Evolutionary conservation across 371 early-diverging fungal species (phyloP).

Genomic region (Phascolomyces articulosus): DNA sequence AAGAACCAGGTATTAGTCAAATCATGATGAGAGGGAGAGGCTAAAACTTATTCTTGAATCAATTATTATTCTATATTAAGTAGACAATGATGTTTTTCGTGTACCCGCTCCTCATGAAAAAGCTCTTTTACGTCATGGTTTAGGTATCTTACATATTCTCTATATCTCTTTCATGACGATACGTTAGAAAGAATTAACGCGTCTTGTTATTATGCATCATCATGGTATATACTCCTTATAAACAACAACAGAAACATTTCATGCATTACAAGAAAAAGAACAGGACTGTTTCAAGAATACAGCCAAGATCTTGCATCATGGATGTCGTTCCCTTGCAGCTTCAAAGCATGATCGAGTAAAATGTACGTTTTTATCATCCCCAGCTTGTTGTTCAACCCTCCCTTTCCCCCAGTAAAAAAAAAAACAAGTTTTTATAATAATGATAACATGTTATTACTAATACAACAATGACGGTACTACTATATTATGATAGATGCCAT

Average conservation of each 20-base stretch:
- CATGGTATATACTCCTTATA: neutral
- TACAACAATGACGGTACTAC: no score
- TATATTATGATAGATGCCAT: no score
- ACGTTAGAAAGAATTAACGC: no score
- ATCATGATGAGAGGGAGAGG: no score
- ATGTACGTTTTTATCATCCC: no score
- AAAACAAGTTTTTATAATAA: neutral
- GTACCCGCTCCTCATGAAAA: slow-evolving; percentile 1
- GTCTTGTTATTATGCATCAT: neutral
- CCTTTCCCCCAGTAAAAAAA: neutral
- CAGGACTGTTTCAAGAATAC: slow-evolving; percentile 17
- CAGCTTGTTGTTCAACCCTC: no score
- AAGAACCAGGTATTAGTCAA: neutral
- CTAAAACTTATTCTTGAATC: no score
- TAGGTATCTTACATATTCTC: neutral
- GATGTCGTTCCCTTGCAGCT: slow-evolving; percentile 14
- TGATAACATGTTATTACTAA: neutral
- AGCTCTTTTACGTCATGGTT: neutral
- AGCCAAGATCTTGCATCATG: slow-evolving; percentile 5
- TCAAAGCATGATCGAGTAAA: slow-evolving; percentile 13
- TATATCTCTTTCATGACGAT: neutral
- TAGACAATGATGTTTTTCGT: neutral
- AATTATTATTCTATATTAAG: no score
- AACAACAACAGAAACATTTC: slow-evolving; percentile 9
- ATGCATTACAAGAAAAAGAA: slow-evolving; percentile 9